Percentiles rank a stretch among this genome's conserved stretches.
These are phyloP conservation scores for Aspergillus caelatus DNA, from an alignment of 2,329 filamentous ascomycete genomes.

Conservation along the genomic window DNA sequence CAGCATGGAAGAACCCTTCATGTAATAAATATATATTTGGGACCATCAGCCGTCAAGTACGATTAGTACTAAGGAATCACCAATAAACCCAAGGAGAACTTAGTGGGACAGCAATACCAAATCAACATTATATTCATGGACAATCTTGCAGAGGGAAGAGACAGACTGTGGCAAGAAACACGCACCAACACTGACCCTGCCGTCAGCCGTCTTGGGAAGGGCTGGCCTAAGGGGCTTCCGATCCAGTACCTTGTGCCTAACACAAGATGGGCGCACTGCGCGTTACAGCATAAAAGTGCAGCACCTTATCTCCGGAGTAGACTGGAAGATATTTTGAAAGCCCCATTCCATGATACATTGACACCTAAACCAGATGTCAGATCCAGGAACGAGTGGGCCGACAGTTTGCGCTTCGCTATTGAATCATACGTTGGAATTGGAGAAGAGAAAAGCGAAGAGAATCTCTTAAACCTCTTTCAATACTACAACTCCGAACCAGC, in stretches of 20 bases:
- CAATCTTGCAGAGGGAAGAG: neutral
- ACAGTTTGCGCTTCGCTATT: neutral
- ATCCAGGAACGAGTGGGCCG: neutral
- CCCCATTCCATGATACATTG: neutral
- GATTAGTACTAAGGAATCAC: too few species aligned
- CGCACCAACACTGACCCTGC: neutral
- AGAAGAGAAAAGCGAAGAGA: neutral
- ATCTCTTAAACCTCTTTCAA: neutral
- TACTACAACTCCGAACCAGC: neutral
- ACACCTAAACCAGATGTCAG: neutral
- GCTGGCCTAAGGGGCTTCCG: neutral
- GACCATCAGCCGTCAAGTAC: too few species aligned
- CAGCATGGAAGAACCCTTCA: too few species aligned
- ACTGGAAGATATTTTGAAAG: neutral
- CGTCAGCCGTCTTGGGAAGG: neutral
- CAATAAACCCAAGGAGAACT: too few species aligned
- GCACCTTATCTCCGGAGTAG: neutral
- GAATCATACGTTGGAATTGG: neutral
- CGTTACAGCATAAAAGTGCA: neutral
- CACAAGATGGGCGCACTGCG: neutral
- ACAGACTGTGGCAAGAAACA: neutral
- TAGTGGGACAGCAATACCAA: too few species aligned
- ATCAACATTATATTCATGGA: neutral
- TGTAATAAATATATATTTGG: too few species aligned
- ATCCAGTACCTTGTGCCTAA: constrained; percentile 3